Base-by-base conservation (phyloP, 2,329 filamentous ascomycete species). In the Colletotrichum sidae region DNA sequence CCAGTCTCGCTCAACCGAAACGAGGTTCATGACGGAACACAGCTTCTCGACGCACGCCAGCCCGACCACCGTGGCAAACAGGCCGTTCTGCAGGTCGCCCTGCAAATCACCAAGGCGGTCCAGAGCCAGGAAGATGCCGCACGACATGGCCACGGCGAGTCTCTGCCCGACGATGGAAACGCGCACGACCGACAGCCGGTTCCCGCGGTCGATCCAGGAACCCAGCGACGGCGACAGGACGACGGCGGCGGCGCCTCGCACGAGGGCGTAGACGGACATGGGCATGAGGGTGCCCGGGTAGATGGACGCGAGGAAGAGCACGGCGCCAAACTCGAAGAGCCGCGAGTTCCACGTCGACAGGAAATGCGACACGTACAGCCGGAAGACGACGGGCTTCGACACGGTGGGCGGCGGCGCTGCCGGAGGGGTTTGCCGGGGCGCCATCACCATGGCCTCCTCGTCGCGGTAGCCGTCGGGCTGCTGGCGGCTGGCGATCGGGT, bases 231-330 rank as follows among this genome's bases (percentile, higher is more conserved):
- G 84, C 0, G 89, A 85, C 7, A 92, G 77, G 0, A 88, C 35
- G 4, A 90, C 84, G 0, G 88, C 88, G 0, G 87, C 80, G 0
- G 81, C 76, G 6, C 86, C 83, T 25, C 91, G 85, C 6, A 83
- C 79, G 7, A 93, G 76, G 0, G 90, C 90, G 71, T 93, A 93
- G n/a, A 90, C 77, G 0, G 90, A 92, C 60, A 89, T 83, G 41
- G 87, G 90, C 25, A 91, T 80, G 25, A 93, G 78, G 0, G 89
- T 92, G 1, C 80, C 77, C 0, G 84, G 84, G 69, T 81, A 89
- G 50, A 86, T 81, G 1, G 80, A 75, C 0, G 86, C 85, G 9
- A 89, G 78, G 73, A 84, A 89, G 6, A 89, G 77, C 6, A 90
- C 84, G 6, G 86, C 83, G 37, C 82, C 88, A 60, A 90, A 90